Percentiles rank a stretch among this genome's conserved stretches.
Conservation (phyloP, 1,284 basidiomycete genomes). For the Phaffia rhodozyma region DNA sequence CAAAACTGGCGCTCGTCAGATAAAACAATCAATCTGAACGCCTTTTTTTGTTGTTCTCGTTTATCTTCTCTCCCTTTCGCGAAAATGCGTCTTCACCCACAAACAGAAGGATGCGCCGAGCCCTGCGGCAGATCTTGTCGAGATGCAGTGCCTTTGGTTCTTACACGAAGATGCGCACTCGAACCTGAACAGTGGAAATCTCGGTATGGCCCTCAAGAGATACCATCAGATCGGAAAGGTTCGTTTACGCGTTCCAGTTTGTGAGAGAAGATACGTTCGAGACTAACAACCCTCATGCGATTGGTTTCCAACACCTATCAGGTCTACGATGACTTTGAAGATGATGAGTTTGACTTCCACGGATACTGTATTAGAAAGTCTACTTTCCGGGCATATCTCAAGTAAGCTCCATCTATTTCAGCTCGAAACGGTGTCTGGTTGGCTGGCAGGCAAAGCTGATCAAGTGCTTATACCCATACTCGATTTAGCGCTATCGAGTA, state of each 20-base stretch:
- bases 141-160: constrained; percentile 92
- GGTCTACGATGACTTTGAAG: constrained; percentile 78
- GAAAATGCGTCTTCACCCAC: not conserved
- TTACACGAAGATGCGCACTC: constrained; percentile 71
- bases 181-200: constrained; percentile 51
- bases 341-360: constrained; percentile 98
- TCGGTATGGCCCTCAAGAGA: constrained; percentile 77
- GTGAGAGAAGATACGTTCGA: not conserved
- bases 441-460: not conserved
- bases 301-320: constrained; percentile 27
- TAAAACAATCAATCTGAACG: not conserved
- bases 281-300: not conserved
- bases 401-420: constrained; percentile 40
- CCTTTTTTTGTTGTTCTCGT: too few species aligned
- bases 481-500: constrained; percentile 47
- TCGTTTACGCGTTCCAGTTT: constrained; percentile 14
- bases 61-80: not conserved
- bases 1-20: not conserved
- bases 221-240: constrained; percentile 68
- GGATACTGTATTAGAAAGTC: constrained; percentile 84
- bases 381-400: constrained; percentile 71
- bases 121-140: constrained; percentile 72
- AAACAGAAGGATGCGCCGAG: constrained; percentile 65
- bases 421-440: not conserved
- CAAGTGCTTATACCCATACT: constrained; percentile 1